Evolutionary conservation across 139 green algal genomes (phyloP), one percentile per base, ranked within the genome.

Genomic region (Tetraselmis chui): DNA sequence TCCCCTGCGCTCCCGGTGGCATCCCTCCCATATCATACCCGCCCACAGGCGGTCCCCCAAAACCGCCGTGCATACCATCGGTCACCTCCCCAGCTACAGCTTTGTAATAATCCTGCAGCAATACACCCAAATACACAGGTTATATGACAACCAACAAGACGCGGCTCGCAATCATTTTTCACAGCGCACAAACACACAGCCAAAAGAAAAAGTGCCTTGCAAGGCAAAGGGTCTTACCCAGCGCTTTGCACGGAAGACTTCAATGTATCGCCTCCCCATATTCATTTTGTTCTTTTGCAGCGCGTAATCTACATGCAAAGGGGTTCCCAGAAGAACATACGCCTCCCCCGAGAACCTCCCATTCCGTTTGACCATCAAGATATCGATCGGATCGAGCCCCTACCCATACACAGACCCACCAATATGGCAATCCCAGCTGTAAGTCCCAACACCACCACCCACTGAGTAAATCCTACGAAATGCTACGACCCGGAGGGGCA

Each of bases 211-310:
- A 28, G 27, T 28, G 5, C 23, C 67, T 27, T 23, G 79, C 18
- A 45, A 58, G 45, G 45, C 11, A 28, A n/a, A 22, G 18, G 18
- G 2, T 26, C 89, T 80, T 59, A 95, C 92, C 84, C 89, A 79
- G 81, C 95, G 95, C 81, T 94, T 92, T 0, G 92, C 85, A 26
- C 86, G 81, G 82, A 92, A 95, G 32, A 97, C 90, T 84, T 97
- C 93, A 27, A 97, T 91, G 83, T 95, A 97, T 32, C 93, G 85
- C 28, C 86, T 86, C 29, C 93, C 93, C 87, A 97, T 89, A 87
- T 95, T 95, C 31, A 84, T 86, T 31, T 90, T 91, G 84, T 96
- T 93, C 83, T 94, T 94, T 26, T 80, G 78, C 59, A 94, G 79
- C 2, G 91, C 92, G 27, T 91, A 81, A 30, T 97, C 92, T 2